A percentile compares a stretch with the other conserved stretches of the same genome.
Evolutionary conservation across 2,329 filamentous ascomycete genomes (phyloP).

Genomic region (Fusarium lyarnte): DNA sequence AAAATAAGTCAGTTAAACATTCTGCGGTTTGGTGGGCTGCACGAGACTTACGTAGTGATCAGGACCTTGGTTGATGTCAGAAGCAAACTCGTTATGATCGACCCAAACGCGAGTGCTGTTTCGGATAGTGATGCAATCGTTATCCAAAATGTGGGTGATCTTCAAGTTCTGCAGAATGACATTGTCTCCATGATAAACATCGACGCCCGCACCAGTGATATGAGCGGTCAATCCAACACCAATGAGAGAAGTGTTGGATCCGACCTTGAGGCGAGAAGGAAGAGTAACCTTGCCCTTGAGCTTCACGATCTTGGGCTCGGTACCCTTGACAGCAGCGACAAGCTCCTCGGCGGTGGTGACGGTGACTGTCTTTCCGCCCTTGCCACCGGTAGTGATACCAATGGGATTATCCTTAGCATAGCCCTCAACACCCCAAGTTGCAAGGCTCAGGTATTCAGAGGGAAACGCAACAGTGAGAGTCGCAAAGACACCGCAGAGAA

Average conservation of each 20-base stretch:
- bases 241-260: slow-evolving; percentile 57
- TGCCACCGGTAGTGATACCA: slow-evolving; percentile 52
- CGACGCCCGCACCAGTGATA: slow-evolving; percentile 50
- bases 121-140: slow-evolving; percentile 56
- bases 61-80: slow-evolving; percentile 51
- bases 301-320: slow-evolving; percentile 54
- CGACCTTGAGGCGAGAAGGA: slow-evolving; percentile 53
- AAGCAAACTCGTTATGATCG: slow-evolving; percentile 59
- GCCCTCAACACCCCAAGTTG: slow-evolving; percentile 39
- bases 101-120: slow-evolving; percentile 58
- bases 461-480: slow-evolving; percentile 26
- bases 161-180: slow-evolving; percentile 54
- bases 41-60: slow-evolving; percentile 47
- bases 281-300: slow-evolving; percentile 48
- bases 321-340: slow-evolving; percentile 54
- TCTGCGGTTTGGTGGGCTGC: fast-evolving
- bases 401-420: slow-evolving; percentile 50
- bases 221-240: slow-evolving; percentile 49
- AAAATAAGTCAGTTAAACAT: fast-evolving
- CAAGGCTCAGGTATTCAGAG: slow-evolving; percentile 29
- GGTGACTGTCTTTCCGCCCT: slow-evolving; percentile 59
- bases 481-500: slow-evolving; percentile 21
- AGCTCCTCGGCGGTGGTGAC: slow-evolving; percentile 55
- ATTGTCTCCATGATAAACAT: slow-evolving; percentile 49
- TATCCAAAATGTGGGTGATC: slow-evolving; percentile 49